Percentiles rank a stretch among this genome's conserved stretches.
Evolutionary conservation across 2,329 filamentous ascomycete species (phyloP).

Genomic region (Ascochyta pisi): DNA sequence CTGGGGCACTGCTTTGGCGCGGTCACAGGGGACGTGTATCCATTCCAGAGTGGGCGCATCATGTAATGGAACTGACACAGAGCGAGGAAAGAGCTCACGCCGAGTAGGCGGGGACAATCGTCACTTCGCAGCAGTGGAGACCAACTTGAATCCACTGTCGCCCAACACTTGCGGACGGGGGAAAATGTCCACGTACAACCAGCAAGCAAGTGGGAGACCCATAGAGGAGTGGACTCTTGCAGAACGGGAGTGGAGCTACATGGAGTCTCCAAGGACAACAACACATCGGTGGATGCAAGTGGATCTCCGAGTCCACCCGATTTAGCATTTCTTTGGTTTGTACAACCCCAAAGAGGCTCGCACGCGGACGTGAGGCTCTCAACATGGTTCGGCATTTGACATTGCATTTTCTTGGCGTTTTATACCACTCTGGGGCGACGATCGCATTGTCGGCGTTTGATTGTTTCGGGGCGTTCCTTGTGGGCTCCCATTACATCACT

Average conservation of each 20-base stretch:
- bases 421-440: not conserved
- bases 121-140: not conserved
- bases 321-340: not conserved
- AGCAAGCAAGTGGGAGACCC: not conserved
- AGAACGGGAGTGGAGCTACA: not conserved
- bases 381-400: not conserved
- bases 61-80: not conserved
- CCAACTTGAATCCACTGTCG: not conserved
- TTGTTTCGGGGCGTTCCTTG: not conserved
- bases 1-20: conserved; percentile 10
- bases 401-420: conserved; percentile 3
- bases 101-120: not conserved
- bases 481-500: too few relatives aligned
- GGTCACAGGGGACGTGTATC: conserved; percentile 4
- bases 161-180: not conserved
- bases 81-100: not conserved
- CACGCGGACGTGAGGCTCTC: not conserved
- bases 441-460: conserved; percentile 6
- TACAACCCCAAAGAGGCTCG: not conserved
- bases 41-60: not conserved
- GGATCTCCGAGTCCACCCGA: not conserved
- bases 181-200: not conserved
- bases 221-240: not conserved
- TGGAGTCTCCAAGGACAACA: not conserved
- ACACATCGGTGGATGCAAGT: not conserved